A percentile compares a stretch with the other conserved stretches of the same genome.
phyloP scores from a whole-genome alignment of 2,329 filamentous ascomycete species.

The Diaporthe sp. region DNA sequence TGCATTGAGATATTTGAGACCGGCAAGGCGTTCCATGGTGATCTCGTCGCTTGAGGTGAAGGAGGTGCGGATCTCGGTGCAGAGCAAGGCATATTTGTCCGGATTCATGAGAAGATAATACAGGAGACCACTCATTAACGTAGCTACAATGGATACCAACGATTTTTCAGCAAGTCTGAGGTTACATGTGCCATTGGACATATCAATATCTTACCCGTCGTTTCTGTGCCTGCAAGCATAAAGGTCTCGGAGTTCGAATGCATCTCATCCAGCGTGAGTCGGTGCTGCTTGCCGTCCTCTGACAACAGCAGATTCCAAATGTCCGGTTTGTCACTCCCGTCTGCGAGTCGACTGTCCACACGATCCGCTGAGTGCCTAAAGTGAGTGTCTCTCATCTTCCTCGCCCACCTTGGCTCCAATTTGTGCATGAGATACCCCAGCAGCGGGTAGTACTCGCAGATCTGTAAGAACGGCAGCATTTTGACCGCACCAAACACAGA shows the following conservation, averaged over 20 bases:
- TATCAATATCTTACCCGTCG: conserved; percentile 52
- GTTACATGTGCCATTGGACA: background rate
- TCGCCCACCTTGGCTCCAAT: conserved; percentile 12
- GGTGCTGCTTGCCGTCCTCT: conserved; percentile 38
- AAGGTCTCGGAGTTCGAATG: conserved; percentile 40
- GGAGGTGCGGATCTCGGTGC: background rate
- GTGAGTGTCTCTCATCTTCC: background rate
- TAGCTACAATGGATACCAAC: background rate
- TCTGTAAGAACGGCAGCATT: conserved; percentile 13
- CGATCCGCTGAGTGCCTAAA: conserved; percentile 13
- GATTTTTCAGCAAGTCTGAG: background rate
- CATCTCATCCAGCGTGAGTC: conserved; percentile 40
- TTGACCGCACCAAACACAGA: conserved; percentile 43
- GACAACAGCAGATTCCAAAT: conserved; percentile 44
- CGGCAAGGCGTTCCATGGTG: conserved; percentile 40
- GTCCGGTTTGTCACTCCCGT: conserved; percentile 40
- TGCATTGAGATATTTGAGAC: conserved; percentile 44
- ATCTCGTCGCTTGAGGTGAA: conserved; percentile 44
- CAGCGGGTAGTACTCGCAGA: conserved; percentile 16
- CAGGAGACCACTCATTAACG: background rate
- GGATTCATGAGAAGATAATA: conserved; percentile 9
- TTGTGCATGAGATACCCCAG: background rate
- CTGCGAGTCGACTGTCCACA: conserved; percentile 21
- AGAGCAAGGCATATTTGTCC: background rate
- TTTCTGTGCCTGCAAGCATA: conserved; percentile 40